phyloP scores from a whole-genome alignment of 1,284 basidiomycete species.

The Hypsizygus ulmarius region DNA sequence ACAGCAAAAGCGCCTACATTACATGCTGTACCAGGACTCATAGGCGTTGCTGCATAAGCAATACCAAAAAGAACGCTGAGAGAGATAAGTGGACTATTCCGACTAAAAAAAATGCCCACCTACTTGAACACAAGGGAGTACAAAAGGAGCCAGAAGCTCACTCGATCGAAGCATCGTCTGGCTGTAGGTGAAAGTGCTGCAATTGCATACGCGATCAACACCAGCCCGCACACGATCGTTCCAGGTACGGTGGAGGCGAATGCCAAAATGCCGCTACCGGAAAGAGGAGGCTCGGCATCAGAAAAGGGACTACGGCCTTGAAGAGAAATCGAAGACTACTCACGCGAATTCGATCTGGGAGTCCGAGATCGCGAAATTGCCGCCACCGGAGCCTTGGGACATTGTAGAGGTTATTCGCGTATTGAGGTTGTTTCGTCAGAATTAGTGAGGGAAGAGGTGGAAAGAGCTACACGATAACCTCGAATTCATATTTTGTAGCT shows the following conservation, averaged over 20 bases:
- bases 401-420: no score
- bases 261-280: slow-evolving; percentile 15
- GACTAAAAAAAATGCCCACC: slow-evolving; percentile 1
- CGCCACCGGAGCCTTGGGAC: no score
- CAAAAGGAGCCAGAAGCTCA: slow-evolving; percentile 23
- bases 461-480: no score
- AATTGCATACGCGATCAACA: slow-evolving; percentile 17
- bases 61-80: slow-evolving; percentile 21
- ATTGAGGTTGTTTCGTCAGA: no score
- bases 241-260: slow-evolving; percentile 20
- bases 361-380: slow-evolving; percentile 6
- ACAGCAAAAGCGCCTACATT: slow-evolving; percentile 18
- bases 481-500: no score
- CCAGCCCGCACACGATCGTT: slow-evolving; percentile 19
- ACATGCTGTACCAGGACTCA: slow-evolving; percentile 10
- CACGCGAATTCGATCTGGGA: slow-evolving; percentile 4
- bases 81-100: background rate
- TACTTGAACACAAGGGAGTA: slow-evolving; percentile 23
- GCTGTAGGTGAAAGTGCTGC: slow-evolving; percentile 8
- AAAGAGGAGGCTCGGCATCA: background rate
- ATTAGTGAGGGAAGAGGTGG: no score
- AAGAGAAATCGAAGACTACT: background rate
- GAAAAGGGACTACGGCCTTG: no score
- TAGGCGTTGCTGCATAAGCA: slow-evolving; percentile 16
- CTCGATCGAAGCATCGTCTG: slow-evolving; percentile 20